Evolutionary conservation across 2,329 filamentous ascomycete species (phyloP).

Genomic region (Pestalotiopsis fici): DNA sequence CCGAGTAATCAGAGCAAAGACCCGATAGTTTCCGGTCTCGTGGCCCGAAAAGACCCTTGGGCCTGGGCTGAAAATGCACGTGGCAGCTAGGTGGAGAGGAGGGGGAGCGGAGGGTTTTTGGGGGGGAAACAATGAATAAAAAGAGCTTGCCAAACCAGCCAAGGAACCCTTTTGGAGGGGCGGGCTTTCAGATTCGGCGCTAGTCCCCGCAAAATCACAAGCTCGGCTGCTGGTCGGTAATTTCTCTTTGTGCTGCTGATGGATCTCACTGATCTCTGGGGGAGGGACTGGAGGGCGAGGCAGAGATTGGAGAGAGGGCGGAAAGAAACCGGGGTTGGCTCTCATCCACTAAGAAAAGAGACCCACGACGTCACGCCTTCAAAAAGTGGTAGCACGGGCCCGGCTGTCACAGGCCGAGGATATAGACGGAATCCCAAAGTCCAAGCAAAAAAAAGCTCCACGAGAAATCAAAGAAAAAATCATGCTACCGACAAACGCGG

Average conservation of each 20-base stretch:
- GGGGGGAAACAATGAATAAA: too few relatives aligned
- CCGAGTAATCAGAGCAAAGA: background rate
- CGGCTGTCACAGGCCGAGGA: constrained; percentile 8
- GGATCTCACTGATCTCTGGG: too few relatives aligned
- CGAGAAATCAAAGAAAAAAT: background rate
- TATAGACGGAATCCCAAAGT: background rate
- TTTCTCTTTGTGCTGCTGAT: too few relatives aligned
- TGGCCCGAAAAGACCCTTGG: background rate
- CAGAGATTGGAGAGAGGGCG: constrained; percentile 2
- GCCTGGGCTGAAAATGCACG: background rate
- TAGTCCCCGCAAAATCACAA: constrained; percentile 56
- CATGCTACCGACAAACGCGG: background rate
- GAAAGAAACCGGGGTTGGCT: constrained; percentile 26
- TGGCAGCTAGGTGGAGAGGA: background rate
- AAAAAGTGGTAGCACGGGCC: background rate
- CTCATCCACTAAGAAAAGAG: background rate
- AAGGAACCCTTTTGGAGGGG: too few relatives aligned
- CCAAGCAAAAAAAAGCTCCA: background rate
- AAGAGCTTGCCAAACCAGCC: too few relatives aligned
- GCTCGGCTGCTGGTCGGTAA: constrained; percentile 56
- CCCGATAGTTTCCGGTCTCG: background rate
- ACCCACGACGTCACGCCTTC: background rate
- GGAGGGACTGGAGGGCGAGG: background rate
- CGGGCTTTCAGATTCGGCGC: background rate
- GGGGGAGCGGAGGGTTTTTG: background rate